Evolutionary conservation across 2,329 filamentous ascomycete species (phyloP).

Genomic region (Cercospora sesami): DNA sequence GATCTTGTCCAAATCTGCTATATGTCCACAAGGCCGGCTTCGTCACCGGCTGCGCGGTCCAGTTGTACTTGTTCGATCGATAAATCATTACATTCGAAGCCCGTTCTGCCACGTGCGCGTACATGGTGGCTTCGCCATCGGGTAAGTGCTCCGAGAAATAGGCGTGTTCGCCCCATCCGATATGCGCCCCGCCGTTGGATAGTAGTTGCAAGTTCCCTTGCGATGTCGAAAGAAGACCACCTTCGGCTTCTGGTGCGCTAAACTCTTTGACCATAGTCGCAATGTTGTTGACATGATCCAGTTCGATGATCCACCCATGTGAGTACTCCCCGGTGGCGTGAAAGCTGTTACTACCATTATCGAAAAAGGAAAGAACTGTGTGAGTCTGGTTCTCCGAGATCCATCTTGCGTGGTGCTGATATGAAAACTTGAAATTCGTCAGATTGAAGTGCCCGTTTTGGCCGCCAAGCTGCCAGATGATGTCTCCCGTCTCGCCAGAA

Average conservation of each 20-base stretch:
- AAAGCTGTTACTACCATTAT: constrained; percentile 54
- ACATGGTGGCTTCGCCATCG: constrained; percentile 55
- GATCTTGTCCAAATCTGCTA: constrained; percentile 37
- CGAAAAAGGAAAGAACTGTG: constrained; percentile 56
- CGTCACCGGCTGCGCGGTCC: constrained; percentile 51
- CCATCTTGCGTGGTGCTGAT: constrained; percentile 56
- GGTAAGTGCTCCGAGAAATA: constrained; percentile 48
- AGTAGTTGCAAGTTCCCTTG: constrained; percentile 58
- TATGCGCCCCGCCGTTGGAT: constrained; percentile 54
- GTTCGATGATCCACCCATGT: constrained; percentile 50
- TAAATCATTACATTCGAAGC: constrained; percentile 53
- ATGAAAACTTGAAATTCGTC: constrained; percentile 52
- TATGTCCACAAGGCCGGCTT: constrained; percentile 43
- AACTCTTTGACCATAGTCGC: constrained; percentile 51
- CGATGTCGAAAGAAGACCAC: constrained; percentile 51
- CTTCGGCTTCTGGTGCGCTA: constrained; percentile 49
- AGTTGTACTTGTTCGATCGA: constrained; percentile 56
- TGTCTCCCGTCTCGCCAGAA: constrained; percentile 48
- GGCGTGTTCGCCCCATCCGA: constrained; percentile 56
- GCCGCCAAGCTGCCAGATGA: constrained; percentile 55
- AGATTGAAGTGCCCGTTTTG: constrained; percentile 48
- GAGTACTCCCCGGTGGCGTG: constrained; percentile 43
- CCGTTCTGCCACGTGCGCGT: constrained; percentile 50
- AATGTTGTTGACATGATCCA: constrained; percentile 48
- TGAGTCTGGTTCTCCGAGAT: constrained; percentile 48